These are phyloP conservation scores for Candida glaebosa DNA, from an alignment of 805 yeast genomes.

Conservation along the genomic window DNA sequence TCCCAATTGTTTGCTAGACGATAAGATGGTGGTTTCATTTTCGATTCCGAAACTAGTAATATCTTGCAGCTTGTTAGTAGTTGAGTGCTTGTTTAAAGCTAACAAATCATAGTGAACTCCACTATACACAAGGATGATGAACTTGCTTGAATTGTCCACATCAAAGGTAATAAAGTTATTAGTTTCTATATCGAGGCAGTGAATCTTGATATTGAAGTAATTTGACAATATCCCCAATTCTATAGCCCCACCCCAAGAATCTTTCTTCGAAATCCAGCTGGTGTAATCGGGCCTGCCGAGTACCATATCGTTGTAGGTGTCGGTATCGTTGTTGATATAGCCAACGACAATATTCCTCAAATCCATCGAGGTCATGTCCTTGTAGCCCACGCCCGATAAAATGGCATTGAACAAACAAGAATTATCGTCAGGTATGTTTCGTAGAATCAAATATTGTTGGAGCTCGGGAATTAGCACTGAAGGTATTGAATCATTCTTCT, in stretches of 20 bases:
- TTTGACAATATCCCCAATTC: constrained; percentile 63
- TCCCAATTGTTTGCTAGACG: constrained; percentile 30
- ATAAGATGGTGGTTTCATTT: constrained; percentile 28
- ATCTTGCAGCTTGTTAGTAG: constrained; percentile 27
- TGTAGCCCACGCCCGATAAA: constrained; percentile 38
- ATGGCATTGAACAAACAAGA: constrained; percentile 73
- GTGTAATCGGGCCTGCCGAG: constrained; percentile 57
- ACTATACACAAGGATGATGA: constrained; percentile 55
- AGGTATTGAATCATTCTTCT: constrained; percentile 19
- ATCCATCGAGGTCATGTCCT: constrained; percentile 40
- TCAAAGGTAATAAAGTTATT: constrained; percentile 53
- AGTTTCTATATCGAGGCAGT: constrained; percentile 63
- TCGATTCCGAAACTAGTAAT: constrained; percentile 39
- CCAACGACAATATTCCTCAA: constrained; percentile 52
- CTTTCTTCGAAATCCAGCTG: constrained; percentile 56
- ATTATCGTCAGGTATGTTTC: constrained; percentile 72
- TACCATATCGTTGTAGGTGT: constrained; percentile 50
- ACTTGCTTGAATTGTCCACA: constrained; percentile 28
- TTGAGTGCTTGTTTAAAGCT: constrained; percentile 28
- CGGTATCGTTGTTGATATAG: constrained; percentile 37
- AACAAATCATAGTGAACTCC: constrained; percentile 75
- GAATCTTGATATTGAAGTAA: constrained; percentile 48
- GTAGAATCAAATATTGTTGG: constrained; percentile 40
- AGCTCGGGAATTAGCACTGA: constrained; percentile 16
- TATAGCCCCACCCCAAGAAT: constrained; percentile 83